phyloP scores from a whole-genome alignment of 805 yeast species.

The Danielia oregonensis region DNA sequence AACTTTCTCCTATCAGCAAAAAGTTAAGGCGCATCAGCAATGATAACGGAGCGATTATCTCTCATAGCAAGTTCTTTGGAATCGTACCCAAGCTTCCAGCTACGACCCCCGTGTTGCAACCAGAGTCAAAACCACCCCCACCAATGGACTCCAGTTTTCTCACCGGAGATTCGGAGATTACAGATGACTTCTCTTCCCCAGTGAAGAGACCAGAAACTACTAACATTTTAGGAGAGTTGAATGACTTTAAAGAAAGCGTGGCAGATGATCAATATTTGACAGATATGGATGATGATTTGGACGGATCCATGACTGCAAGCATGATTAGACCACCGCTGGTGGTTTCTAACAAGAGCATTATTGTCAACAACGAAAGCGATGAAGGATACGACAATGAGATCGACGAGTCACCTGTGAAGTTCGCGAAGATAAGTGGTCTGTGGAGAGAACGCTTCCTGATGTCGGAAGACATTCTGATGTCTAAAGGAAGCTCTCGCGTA shows the following conservation, averaged over 20 bases:
- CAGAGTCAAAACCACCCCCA: conserved; percentile 4
- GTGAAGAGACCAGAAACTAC: conserved; percentile 10
- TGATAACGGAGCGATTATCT: conserved; percentile 1
- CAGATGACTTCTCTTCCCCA: conserved; percentile 30
- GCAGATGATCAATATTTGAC: conserved; percentile 11
- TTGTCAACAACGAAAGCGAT: conserved; percentile 14
- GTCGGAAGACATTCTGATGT: too few relatives aligned
- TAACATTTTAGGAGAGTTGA: conserved; percentile 11
- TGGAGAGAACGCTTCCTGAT: conserved; percentile 14
- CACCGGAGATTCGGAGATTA: conserved; percentile 30
- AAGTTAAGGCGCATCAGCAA: conserved; percentile 12
- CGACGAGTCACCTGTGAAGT: conserved; percentile 40
- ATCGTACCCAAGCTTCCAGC: conserved; percentile 1
- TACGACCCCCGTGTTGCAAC: not conserved
- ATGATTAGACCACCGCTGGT: conserved; percentile 6
- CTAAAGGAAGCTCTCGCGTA: too few relatives aligned
- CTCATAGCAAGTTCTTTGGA: conserved; percentile 15
- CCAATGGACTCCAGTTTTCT: conserved; percentile 12
- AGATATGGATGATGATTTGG: conserved; percentile 10
- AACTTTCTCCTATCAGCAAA: conserved; percentile 18
- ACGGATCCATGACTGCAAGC: conserved; percentile 8
- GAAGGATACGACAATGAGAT: conserved; percentile 34
- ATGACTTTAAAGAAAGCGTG: conserved; percentile 8
- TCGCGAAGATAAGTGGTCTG: conserved; percentile 4
- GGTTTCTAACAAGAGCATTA: conserved; percentile 5